Evolutionary conservation across 2,329 filamentous ascomycete genomes (phyloP).

Genomic region (Aspergillus amoenus): DNA sequence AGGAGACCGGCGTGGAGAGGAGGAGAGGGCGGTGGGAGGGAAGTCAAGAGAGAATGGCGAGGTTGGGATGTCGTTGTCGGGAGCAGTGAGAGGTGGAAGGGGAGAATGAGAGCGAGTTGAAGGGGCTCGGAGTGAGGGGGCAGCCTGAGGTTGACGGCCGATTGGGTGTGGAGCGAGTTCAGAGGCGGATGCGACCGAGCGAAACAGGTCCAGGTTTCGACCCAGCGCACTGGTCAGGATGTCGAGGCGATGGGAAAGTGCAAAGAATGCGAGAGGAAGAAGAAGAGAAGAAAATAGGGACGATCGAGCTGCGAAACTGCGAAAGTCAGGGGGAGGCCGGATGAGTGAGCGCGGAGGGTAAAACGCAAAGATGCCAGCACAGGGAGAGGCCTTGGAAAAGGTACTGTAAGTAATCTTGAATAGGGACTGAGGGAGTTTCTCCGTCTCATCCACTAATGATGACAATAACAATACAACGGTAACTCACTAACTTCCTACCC

Average conservation of each 20-base stretch:
- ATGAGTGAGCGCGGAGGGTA: slow-evolving; percentile 1
- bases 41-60: slow-evolving; percentile 7
- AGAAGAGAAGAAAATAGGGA: neutral
- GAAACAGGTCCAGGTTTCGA: slow-evolving; percentile 22
- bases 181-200: slow-evolving; percentile 29
- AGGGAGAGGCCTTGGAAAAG: neutral
- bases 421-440: neutral
- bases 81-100: slow-evolving; percentile 11
- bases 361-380: slow-evolving; percentile 7
- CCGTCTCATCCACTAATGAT: neutral
- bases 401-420: no score
- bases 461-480: neutral
- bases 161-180: slow-evolving; percentile 27
- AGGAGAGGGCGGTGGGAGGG: slow-evolving; percentile 12
- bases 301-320: neutral
- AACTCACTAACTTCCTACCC: neutral
- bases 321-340: neutral
- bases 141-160: slow-evolving; percentile 10
- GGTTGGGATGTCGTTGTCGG: slow-evolving; percentile 9
- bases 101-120: slow-evolving; percentile 1
- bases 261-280: neutral
- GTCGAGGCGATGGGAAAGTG: slow-evolving; percentile 9
- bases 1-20: slow-evolving; percentile 19
- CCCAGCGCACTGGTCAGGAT: slow-evolving; percentile 17
- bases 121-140: slow-evolving; percentile 9